Percentiles rank a stretch among this genome's conserved stretches.
Conservation (phyloP, 2,329 filamentous ascomycete species). For the Fusarium floridanum region DNA sequence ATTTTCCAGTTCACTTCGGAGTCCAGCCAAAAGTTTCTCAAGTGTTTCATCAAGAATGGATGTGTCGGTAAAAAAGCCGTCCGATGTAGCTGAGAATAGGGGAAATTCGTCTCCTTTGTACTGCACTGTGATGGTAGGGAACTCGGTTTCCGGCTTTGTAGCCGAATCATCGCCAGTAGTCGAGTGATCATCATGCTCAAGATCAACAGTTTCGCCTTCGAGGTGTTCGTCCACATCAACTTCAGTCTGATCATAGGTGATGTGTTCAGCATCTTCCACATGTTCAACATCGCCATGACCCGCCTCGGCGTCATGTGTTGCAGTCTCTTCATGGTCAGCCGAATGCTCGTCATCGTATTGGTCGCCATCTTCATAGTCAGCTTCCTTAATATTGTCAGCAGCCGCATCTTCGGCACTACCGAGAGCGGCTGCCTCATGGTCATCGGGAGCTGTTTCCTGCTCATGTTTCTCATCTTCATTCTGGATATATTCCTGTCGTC, state of each 20-base stretch:
- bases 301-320: conserved; percentile 1
- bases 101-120: conserved; percentile 61
- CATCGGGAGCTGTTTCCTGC: conserved; percentile 11
- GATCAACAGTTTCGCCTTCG: conserved; percentile 18
- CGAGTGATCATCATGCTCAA: conserved; percentile 12
- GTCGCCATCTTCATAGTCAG: conserved; percentile 31
- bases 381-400: conserved; percentile 15
- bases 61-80: conserved; percentile 61
- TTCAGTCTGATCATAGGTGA: conserved; percentile 17
- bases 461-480: conserved; percentile 31
- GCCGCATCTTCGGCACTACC: conserved; percentile 14
- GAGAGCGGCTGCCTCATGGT: conserved; percentile 6
- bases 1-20: conserved; percentile 60
- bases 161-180: conserved; percentile 22
- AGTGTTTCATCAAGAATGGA: conserved; percentile 59
- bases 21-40: conserved; percentile 57
- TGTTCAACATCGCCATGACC: conserved; percentile 12
- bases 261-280: conserved; percentile 8
- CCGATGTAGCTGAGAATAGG: conserved; percentile 52
- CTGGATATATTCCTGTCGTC: conserved; percentile 34
- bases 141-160: conserved; percentile 37
- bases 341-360: conserved; percentile 6
- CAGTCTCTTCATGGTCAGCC: conserved; percentile 8
- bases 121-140: conserved; percentile 56
- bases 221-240: conserved; percentile 15